phyloP scores from a whole-genome alignment of 768 basidiomycete species.

The Amanita muscaria region DNA sequence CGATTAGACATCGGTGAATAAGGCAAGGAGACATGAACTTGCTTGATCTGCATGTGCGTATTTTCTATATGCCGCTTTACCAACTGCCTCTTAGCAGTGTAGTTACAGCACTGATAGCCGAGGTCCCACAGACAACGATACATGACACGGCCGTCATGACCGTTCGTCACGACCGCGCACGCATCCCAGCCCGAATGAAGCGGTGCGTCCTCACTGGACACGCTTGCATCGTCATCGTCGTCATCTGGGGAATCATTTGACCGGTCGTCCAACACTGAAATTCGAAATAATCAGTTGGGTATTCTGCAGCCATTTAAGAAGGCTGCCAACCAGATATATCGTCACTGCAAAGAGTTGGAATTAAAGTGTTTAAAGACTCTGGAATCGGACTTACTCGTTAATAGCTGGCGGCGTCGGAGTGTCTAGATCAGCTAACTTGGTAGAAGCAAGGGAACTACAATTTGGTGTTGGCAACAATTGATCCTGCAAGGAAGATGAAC shows the following conservation, averaged over 20 bases:
- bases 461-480: too few relatives aligned
- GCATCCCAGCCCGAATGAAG: slow-evolving; percentile 9
- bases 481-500: too few relatives aligned
- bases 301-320: too few relatives aligned
- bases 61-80: slow-evolving; percentile 63
- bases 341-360: too few relatives aligned
- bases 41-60: slow-evolving; percentile 55
- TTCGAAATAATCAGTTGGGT: neutral
- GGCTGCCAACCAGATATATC: too few relatives aligned
- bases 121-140: slow-evolving; percentile 23
- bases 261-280: neutral
- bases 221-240: neutral
- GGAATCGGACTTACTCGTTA: too few relatives aligned
- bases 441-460: too few relatives aligned
- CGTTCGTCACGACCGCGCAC: neutral
- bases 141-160: slow-evolving; percentile 13
- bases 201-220: neutral
- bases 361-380: too few relatives aligned
- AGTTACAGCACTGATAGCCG: slow-evolving; percentile 14
- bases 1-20: neutral
- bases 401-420: too few relatives aligned
- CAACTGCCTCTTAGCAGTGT: slow-evolving; percentile 44
- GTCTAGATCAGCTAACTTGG: too few relatives aligned
- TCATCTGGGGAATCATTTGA: neutral
- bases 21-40: slow-evolving; percentile 14